Conservation (phyloP, 768 basidiomycete species). For the Leccinum boreale region DNA sequence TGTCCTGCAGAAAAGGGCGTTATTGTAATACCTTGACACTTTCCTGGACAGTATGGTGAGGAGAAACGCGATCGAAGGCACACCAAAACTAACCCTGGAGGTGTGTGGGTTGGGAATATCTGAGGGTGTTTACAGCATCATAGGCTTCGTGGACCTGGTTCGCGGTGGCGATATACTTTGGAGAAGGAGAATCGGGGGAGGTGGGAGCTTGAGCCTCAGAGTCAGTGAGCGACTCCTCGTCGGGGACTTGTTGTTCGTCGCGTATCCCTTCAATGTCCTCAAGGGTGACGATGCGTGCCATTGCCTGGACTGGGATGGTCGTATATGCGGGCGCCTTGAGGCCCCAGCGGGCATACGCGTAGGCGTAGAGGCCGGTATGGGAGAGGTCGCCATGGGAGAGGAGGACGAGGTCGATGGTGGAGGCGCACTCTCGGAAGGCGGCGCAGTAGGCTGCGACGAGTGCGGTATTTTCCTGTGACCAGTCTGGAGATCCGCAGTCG, state of each 20-base stretch:
- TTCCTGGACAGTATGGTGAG: constrained; percentile 45
- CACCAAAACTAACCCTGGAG: constrained; percentile 66
- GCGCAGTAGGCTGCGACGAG: constrained; percentile 53
- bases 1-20: constrained; percentile 96
- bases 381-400: constrained; percentile 91
- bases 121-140: constrained; percentile 84
- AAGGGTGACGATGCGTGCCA: constrained; percentile 86
- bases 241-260: constrained; percentile 64
- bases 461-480: constrained; percentile 55
- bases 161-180: constrained; percentile 68
- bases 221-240: constrained; percentile 23
- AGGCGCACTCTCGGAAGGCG: constrained; percentile 69
- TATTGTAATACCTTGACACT: constrained; percentile 90
- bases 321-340: constrained; percentile 90
- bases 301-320: constrained; percentile 92
- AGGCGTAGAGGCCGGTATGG: constrained; percentile 91
- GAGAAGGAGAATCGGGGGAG: constrained; percentile 11
- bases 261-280: constrained; percentile 84
- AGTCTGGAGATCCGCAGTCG: constrained; percentile 92
- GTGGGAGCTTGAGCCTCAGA: constrained; percentile 15
- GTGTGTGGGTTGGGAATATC: constrained; percentile 95
- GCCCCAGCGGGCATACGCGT: constrained; percentile 84
- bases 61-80: constrained; percentile 1
- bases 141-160: constrained; percentile 93
- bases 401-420: constrained; percentile 84